Percentiles rank a stretch among this genome's conserved stretches.
Evolutionary conservation across 73 alveolate genomes (phyloP).

Genomic region (Paramecium pentaurelia): DNA sequence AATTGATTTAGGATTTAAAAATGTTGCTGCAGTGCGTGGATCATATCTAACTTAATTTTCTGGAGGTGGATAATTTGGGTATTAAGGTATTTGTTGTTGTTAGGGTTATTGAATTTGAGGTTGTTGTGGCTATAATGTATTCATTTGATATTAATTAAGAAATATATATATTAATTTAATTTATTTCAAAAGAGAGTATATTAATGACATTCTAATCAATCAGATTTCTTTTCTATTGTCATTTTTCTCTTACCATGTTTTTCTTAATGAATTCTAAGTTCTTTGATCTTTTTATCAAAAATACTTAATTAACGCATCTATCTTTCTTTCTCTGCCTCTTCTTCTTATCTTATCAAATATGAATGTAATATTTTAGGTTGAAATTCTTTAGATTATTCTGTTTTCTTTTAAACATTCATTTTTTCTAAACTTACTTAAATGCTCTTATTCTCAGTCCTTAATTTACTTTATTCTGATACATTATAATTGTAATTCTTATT

Average conservation of each 20-base stretch:
- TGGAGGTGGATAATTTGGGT: conserved; percentile 26
- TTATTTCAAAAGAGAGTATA: not conserved
- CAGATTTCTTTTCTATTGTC: not conserved
- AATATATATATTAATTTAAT: not conserved
- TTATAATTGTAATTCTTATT: not conserved
- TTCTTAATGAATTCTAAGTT: not conserved
- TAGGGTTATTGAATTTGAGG: not conserved
- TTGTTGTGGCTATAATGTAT: not conserved
- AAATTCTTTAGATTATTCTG: not conserved
- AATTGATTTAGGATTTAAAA: conserved; percentile 32
- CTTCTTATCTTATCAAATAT: not conserved
- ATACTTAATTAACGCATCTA: conserved; percentile 28
- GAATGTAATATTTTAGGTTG: not conserved
- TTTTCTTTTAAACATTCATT: not conserved
- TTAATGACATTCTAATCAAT: not conserved
- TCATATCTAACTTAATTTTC: conserved; percentile 42
- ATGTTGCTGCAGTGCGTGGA: conserved; percentile 12
- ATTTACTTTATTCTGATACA: not conserved
- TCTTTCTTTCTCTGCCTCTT: not conserved
- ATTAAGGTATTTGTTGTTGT: not conserved
- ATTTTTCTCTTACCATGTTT: not conserved
- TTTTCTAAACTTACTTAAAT: not conserved
- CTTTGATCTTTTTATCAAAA: conserved; percentile 21
- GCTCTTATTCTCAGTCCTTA: not conserved
- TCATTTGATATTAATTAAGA: not conserved